Base-by-base conservation (phyloP, 1,284 basidiomycete genomes). In the Fomitopsis palustris region DNA sequence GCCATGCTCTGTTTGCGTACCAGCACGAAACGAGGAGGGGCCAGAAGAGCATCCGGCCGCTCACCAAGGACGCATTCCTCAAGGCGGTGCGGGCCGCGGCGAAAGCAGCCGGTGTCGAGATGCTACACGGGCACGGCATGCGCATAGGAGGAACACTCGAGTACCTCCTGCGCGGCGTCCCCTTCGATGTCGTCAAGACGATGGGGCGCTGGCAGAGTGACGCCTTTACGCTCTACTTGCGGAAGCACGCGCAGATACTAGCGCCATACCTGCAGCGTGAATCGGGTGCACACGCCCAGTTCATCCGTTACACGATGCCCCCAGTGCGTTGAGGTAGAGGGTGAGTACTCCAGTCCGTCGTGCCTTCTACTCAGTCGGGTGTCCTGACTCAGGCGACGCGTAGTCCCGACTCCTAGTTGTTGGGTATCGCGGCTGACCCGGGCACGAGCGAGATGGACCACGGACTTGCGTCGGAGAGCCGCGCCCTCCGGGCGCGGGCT, bases 151-250 rank as follows among this genome's bases (percentile, higher is more conserved):
- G 31, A 21, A 64, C 59, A 3, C 37, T 63, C 5, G 59, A 63
- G 52, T 63, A 61, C 25, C 62, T 64, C 5, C 60, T 64, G 9
- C 62, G 59, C 10, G 59, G 60, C 3, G 49, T 61, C 1, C 59
- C 61, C 8, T 64, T 64, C 23, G 63, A 76, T 1, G 70, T 67
- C 0, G 64, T 77, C 14, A 72, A 73, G 47, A 55, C 64, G 0
- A 71, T 68, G 19, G 75, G 75, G 0, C 54, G 70, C 0, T 77
- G 75, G 76, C 43, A 59, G 7, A 71, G 72, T 21, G 70, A 75
- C 1, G 62, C 74, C 0, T 77, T 76, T 56, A 35, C 4, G 25
- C 19, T 52, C 1, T 66, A 66, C 59, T 56, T 66, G 6, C 62
- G 62, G 2, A 23, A 55, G 7, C 65, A 66, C 47, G 41, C 57